These are phyloP conservation scores for Camellia japonica DNA, from an alignment of 148 eudicot species.

Conservation along the genomic window DNA sequence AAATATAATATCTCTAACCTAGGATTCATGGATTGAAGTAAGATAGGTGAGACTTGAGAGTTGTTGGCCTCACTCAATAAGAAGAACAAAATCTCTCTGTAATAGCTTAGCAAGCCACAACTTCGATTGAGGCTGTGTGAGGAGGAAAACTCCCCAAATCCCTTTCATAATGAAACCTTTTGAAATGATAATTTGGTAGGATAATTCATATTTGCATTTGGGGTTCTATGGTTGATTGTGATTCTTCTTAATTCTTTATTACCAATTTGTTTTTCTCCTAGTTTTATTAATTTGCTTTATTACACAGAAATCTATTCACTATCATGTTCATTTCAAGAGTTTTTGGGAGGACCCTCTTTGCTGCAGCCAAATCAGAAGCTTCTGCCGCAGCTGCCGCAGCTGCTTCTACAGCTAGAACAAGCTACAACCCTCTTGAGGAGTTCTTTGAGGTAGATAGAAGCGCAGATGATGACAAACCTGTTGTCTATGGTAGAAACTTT, in stretches of 20 bases:
- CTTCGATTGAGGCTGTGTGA: background rate
- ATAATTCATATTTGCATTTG: too few relatives aligned
- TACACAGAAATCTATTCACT: background rate
- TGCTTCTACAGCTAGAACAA: constrained; percentile 27
- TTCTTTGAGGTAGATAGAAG: constrained; percentile 57
- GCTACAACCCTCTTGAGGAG: constrained; percentile 57
- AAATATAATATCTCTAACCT: too few relatives aligned
- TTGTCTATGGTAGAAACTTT: constrained; percentile 44
- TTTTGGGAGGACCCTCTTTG: constrained; percentile 45
- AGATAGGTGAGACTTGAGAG: too few relatives aligned
- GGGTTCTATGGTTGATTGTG: too few relatives aligned
- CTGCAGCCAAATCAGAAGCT: constrained; percentile 44
- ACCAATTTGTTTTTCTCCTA: background rate
- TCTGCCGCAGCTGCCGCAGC: constrained; percentile 32
- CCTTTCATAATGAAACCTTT: too few relatives aligned
- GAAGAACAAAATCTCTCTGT: too few relatives aligned
- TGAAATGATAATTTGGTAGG: too few relatives aligned
- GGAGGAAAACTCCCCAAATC: too few relatives aligned
- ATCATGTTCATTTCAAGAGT: constrained; percentile 42
- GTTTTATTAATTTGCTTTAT: background rate
- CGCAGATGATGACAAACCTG: constrained; percentile 61
- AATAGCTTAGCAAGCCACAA: too few relatives aligned
- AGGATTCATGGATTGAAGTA: too few relatives aligned
- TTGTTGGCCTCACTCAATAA: too few relatives aligned
- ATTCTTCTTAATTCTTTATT: background rate